These are phyloP conservation scores for Cytospora leucostoma DNA, from an alignment of 2,329 filamentous ascomycete species.

Conservation along the genomic window DNA sequence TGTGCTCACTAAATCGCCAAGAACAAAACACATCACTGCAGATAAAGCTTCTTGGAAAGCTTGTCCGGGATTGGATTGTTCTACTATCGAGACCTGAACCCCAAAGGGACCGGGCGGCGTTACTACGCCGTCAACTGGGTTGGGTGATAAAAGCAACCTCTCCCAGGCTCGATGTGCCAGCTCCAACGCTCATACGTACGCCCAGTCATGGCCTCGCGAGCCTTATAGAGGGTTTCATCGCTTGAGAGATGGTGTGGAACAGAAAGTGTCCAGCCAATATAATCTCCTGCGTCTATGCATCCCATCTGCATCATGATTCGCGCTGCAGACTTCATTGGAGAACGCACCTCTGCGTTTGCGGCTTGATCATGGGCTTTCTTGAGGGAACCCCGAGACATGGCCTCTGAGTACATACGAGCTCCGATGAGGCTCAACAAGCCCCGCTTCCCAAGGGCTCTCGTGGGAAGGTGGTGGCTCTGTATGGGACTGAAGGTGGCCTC, in stretches of 20 bases:
- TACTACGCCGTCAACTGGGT: no score
- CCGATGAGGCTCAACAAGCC: slow-evolving; percentile 2
- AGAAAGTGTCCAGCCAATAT: neutral
- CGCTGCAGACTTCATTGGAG: neutral
- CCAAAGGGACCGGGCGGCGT: no score
- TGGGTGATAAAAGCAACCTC: neutral
- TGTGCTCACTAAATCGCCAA: neutral
- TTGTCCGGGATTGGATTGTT: neutral
- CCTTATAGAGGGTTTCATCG: no score
- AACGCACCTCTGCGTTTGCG: neutral
- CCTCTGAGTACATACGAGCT: neutral
- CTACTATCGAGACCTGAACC: no score
- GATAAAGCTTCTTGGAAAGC: neutral
- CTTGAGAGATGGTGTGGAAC: neutral
- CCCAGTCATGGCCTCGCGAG: no score
- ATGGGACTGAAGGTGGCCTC: neutral
- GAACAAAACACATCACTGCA: neutral
- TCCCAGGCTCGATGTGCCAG: neutral
- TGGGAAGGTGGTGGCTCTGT: neutral
- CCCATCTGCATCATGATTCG: neutral
- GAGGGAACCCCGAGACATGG: neutral
- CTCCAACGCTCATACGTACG: neutral
- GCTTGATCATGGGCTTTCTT: neutral
- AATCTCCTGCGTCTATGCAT: neutral
- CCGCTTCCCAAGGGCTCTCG: no score